Percentiles rank a stretch among this genome's conserved stretches.
Evolutionary conservation across 768 basidiomycete species (phyloP).

Genomic region (Hypholoma sublateritium): DNA sequence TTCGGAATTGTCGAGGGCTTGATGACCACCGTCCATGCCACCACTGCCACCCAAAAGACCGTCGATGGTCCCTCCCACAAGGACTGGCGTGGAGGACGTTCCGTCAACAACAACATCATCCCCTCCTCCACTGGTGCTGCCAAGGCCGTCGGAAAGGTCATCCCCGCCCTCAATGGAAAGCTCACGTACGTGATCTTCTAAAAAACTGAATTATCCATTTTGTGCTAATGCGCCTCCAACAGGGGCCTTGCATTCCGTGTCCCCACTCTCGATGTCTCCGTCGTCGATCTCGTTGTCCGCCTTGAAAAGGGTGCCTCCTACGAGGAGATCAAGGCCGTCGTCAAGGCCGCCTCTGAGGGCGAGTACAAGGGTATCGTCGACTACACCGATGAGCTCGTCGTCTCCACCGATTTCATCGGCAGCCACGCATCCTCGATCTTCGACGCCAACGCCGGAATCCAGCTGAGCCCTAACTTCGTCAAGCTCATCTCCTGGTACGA

Average conservation of each 20-base stretch:
- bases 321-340: slow-evolving; percentile 83
- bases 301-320: slow-evolving; percentile 84
- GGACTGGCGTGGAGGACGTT: slow-evolving; percentile 97
- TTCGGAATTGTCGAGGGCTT: slow-evolving; percentile 95
- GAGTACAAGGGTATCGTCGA: slow-evolving; percentile 72
- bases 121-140: slow-evolving; percentile 98
- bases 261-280: slow-evolving; percentile 94
- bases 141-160: slow-evolving; percentile 99
- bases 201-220: too few relatives aligned
- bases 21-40: slow-evolving; percentile 98
- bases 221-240: background rate
- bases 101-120: slow-evolving; percentile 97
- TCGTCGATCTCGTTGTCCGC: slow-evolving; percentile 95
- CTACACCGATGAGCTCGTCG: slow-evolving; percentile 93
- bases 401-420: slow-evolving; percentile 93
- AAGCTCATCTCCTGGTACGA: slow-evolving; percentile 97
- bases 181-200: slow-evolving; percentile 66
- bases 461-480: slow-evolving; percentile 90
- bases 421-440: slow-evolving; percentile 83
- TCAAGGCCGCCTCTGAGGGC: slow-evolving; percentile 78
- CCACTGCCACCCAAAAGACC: slow-evolving; percentile 94
- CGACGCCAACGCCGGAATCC: slow-evolving; percentile 91
- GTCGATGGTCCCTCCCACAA: slow-evolving; percentile 94
- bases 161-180: slow-evolving; percentile 95
- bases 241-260: slow-evolving; percentile 97